These are phyloP conservation scores for Gilbertella persicaria DNA, from an alignment of 371 early-diverging fungal species.

Conservation along the genomic window DNA sequence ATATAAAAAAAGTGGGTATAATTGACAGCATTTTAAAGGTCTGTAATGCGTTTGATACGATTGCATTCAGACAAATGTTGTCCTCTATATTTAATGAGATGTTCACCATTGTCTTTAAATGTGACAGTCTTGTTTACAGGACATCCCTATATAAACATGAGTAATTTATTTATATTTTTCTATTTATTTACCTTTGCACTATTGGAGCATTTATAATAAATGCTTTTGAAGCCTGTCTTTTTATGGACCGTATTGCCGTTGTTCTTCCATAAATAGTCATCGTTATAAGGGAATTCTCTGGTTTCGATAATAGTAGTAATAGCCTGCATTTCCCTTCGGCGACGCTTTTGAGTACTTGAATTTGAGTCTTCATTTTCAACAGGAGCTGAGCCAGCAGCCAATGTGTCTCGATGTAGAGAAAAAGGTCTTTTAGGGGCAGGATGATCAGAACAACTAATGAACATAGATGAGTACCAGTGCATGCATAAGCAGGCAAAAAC, in stretches of 20 bases:
- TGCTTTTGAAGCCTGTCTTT: constrained; percentile 56
- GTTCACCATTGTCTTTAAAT: constrained; percentile 51
- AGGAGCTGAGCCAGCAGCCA: constrained; percentile 16
- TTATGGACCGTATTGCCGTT: constrained; percentile 58
- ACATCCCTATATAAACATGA: constrained; percentile 22
- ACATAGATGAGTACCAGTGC: background rate
- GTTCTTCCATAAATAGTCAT: constrained; percentile 60
- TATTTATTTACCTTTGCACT: constrained; percentile 27
- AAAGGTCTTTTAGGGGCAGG: background rate
- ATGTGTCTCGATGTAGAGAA: background rate
- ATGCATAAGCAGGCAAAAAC: background rate
- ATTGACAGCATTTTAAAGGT: constrained; percentile 9
- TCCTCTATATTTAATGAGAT: constrained; percentile 55
- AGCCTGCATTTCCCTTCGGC: constrained; percentile 57
- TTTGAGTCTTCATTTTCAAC: no score
- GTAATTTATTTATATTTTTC: background rate
- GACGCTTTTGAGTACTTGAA: constrained; percentile 38
- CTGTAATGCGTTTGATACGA: constrained; percentile 34
- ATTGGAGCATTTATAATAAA: constrained; percentile 57
- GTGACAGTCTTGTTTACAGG: constrained; percentile 59
- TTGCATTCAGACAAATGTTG: constrained; percentile 50
- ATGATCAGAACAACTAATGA: background rate
- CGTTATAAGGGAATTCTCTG: constrained; percentile 45
- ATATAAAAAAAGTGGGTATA: constrained; percentile 7
- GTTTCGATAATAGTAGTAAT: constrained; percentile 58